phyloP scores from a whole-genome alignment of 1,284 basidiomycete species.

The Inonotus obliquus region DNA sequence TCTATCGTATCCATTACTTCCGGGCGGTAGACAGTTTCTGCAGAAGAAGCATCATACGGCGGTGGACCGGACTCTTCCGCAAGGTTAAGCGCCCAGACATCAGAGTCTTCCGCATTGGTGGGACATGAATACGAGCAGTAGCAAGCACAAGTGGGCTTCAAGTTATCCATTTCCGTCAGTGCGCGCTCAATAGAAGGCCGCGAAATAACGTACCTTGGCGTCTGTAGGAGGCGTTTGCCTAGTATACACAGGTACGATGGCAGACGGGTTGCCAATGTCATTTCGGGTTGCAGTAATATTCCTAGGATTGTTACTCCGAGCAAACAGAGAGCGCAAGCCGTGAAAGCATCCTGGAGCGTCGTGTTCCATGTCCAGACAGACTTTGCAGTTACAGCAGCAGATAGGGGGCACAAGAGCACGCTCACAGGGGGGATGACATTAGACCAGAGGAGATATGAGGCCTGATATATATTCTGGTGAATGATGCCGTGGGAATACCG shows the following conservation, averaged over 20 bases:
- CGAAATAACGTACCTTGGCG: neutral
- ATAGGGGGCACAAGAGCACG: neutral
- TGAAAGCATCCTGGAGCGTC: conserved; percentile 6
- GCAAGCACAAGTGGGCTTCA: neutral
- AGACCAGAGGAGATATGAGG: neutral
- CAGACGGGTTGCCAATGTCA: neutral
- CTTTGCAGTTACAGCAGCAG: neutral
- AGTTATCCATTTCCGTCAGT: neutral
- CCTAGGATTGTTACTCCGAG: neutral
- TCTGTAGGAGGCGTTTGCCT: neutral
- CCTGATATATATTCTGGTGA: neutral
- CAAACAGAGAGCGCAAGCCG: neutral
- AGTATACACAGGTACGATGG: neutral
- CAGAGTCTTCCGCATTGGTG: neutral
- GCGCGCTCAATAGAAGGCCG: too few species aligned
- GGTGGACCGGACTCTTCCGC: conserved; percentile 1
- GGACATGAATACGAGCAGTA: neutral
- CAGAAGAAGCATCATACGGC: neutral
- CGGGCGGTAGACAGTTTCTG: neutral
- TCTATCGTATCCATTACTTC: conserved; percentile 24
- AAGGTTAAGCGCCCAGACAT: neutral
- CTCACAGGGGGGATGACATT: neutral
- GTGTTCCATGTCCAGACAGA: neutral
- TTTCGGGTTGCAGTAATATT: neutral
- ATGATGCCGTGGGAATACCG: neutral